These are phyloP conservation scores for Salix exigua DNA, from an alignment of 345 rosid species.

Conservation along the genomic window DNA sequence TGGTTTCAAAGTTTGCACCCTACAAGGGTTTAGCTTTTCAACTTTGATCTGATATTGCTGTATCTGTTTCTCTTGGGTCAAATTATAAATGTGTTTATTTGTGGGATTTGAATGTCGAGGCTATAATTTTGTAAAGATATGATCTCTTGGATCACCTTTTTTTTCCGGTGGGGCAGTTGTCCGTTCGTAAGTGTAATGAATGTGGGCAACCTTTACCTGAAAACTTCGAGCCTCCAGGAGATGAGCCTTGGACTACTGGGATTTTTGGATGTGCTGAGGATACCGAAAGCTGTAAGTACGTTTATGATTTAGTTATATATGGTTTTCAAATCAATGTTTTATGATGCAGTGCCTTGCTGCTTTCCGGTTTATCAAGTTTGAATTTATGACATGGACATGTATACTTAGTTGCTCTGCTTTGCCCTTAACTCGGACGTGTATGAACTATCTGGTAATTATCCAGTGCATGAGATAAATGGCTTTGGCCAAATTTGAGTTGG, in stretches of 20 bases:
- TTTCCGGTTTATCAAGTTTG: not conserved
- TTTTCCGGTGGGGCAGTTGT: constrained; percentile 44
- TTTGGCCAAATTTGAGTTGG: not conserved
- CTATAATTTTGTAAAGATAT: not conserved
- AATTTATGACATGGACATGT: not conserved
- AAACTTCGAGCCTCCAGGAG: constrained; percentile 72
- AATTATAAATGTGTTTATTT: not conserved
- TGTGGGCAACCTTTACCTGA: constrained; percentile 92
- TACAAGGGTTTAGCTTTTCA: not conserved
- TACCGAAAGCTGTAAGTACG: constrained; percentile 70
- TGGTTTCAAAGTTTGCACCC: not conserved
- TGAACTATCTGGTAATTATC: not conserved
- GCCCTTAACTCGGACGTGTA: not conserved
- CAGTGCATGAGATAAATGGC: not conserved
- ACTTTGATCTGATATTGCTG: not conserved
- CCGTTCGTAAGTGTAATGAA: constrained; percentile 72
- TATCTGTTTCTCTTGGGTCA: not conserved
- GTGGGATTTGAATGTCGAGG: not conserved
- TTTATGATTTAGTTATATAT: not conserved
- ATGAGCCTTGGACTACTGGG: constrained; percentile 94
- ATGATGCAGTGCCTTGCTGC: not conserved
- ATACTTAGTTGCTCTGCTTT: not conserved
- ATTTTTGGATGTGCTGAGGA: constrained; percentile 89
- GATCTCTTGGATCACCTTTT: not conserved
- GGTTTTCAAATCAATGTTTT: not conserved